Percentiles rank a stretch among this genome's conserved stretches.
Evolutionary conservation across 192 early-diverging fungal species (phyloP).

Genomic region (Paraglomus brasilianum): DNA sequence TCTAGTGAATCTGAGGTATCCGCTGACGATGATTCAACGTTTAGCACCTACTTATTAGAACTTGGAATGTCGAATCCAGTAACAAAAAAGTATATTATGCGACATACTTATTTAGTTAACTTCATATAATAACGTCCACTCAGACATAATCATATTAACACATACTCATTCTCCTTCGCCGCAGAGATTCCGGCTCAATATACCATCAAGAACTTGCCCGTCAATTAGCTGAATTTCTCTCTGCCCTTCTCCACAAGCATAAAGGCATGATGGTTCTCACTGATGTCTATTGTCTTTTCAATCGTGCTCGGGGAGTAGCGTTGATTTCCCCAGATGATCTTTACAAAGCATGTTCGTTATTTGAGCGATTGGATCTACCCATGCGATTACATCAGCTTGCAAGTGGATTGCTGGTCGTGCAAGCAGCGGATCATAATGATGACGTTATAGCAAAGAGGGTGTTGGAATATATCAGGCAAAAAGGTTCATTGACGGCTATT

Average conservation of each 20-base stretch:
- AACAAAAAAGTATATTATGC: constrained; percentile 56
- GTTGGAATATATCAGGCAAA: constrained; percentile 31
- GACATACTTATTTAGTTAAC: neutral
- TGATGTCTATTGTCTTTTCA: constrained; percentile 93
- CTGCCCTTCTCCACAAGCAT: constrained; percentile 60
- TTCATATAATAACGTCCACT: no score
- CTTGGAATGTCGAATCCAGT: constrained; percentile 90
- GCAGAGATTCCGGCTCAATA: constrained; percentile 77
- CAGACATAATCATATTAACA: neutral
- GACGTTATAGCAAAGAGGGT: constrained; percentile 64
- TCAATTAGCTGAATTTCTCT: constrained; percentile 82
- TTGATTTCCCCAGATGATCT: constrained; percentile 95
- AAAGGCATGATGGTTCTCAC: constrained; percentile 80
- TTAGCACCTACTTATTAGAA: constrained; percentile 74
- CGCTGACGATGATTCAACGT: constrained; percentile 48
- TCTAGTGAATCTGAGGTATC: constrained; percentile 30
- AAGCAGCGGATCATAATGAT: constrained; percentile 62
- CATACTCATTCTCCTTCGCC: neutral
- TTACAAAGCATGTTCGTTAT: constrained; percentile 69
- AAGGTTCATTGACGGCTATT: constrained; percentile 62
- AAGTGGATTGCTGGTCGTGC: constrained; percentile 79
- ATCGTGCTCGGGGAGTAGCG: constrained; percentile 88
- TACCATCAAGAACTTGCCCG: constrained; percentile 86
- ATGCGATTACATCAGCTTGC: constrained; percentile 75
- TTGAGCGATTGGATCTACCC: constrained; percentile 66